Percentiles rank a stretch among this genome's conserved stretches.
phyloP scores from a whole-genome alignment of 1,139 yeast species.

The Lodderomyces jiufengensis region DNA sequence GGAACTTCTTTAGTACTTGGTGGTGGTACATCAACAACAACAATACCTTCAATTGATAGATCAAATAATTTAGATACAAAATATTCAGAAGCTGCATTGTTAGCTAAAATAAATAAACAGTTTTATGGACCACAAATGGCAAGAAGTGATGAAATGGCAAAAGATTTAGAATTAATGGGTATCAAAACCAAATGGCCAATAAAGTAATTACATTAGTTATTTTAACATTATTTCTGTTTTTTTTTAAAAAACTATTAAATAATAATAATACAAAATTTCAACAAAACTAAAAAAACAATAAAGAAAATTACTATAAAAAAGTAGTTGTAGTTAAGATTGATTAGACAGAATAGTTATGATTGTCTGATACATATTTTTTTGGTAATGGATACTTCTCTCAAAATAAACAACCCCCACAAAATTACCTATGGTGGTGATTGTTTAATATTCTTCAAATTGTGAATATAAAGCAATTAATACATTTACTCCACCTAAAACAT shows the following conservation, averaged over 20 bases:
- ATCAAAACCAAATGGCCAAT: conserved; percentile 37
- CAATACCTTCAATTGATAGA: conserved; percentile 1
- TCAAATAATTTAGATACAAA: conserved; percentile 18
- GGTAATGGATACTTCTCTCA: too few species aligned
- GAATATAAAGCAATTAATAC: conserved; percentile 51
- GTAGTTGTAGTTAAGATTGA: not conserved
- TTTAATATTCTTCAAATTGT: conserved; percentile 39
- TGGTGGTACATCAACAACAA: not conserved
- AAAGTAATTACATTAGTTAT: conserved; percentile 4
- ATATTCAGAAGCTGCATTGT: conserved; percentile 35
- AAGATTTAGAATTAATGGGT: conserved; percentile 39
- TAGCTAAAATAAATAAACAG: conserved; percentile 46
- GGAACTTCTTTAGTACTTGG: not conserved
- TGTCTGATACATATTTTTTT: too few species aligned
- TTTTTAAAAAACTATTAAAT: too few species aligned
- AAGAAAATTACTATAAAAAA: not conserved
- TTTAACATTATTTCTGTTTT: too few species aligned
- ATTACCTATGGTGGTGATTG: conserved; percentile 1
- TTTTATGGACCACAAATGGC: conserved; percentile 41
- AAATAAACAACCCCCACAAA: too few species aligned
- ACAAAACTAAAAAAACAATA: not conserved
- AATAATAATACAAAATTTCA: not conserved
- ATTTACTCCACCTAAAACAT: conserved; percentile 47
- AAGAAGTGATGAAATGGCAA: conserved; percentile 30
- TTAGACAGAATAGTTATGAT: too few species aligned